Evolutionary conservation across 1,284 basidiomycete genomes (phyloP).

Genomic region (Tilletiopsis washingtonensis): DNA sequence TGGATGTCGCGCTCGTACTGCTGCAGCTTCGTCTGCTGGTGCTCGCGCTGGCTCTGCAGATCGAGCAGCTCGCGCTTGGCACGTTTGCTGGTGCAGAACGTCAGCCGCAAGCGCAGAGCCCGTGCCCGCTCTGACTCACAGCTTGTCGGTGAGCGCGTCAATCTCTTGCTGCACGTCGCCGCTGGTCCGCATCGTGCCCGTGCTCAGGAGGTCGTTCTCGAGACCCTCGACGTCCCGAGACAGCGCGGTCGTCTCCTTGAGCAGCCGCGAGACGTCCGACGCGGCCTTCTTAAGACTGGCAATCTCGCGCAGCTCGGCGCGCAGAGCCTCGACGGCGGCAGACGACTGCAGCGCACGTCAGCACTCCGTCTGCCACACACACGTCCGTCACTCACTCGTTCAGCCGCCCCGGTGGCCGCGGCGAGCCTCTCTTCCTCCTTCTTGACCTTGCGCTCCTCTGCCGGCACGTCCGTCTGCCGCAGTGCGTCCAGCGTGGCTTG

Average conservation of each 20-base stretch:
- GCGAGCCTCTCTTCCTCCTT: conserved; percentile 51
- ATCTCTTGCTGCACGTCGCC: conserved; percentile 31
- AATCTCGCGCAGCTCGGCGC: conserved; percentile 22
- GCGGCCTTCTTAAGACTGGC: conserved; percentile 18
- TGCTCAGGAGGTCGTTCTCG: conserved; percentile 22
- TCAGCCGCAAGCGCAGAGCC: not conserved
- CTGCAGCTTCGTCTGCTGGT: conserved; percentile 21
- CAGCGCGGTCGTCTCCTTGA: conserved; percentile 14
- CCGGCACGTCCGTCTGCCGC: conserved; percentile 33
- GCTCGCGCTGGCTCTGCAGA: conserved; percentile 24
- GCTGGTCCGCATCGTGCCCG: conserved; percentile 29
- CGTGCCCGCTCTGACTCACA: conserved; percentile 2
- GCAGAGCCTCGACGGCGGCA: conserved; percentile 12
- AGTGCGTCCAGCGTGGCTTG: conserved; percentile 9
- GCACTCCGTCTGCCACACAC: conserved; percentile 2
- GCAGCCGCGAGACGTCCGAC: conserved; percentile 19
- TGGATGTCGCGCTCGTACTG: conserved; percentile 21
- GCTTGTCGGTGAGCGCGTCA: conserved; percentile 21
- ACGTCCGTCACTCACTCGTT: conserved; percentile 8
- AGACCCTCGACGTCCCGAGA: conserved; percentile 20
- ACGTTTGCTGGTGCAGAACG: conserved; percentile 8
- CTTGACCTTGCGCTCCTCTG: conserved; percentile 60
- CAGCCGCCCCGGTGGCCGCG: conserved; percentile 34
- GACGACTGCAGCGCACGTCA: too few relatives aligned
- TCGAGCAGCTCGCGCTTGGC: conserved; percentile 29